Evolutionary conservation across 768 basidiomycete genomes (phyloP).

Genomic region (Lactifluus piperatus): DNA sequence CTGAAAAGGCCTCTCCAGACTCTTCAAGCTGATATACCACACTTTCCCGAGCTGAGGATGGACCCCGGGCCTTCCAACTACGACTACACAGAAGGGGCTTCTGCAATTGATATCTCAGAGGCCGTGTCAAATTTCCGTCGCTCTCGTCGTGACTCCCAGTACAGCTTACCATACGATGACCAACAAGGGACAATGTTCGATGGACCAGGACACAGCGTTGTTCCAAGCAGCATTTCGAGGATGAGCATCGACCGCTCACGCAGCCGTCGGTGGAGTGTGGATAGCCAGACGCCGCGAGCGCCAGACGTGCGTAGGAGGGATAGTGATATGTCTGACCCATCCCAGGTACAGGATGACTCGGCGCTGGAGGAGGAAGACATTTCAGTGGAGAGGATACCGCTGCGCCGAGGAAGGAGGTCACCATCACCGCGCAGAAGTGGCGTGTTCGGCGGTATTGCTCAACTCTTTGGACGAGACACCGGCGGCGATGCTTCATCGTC

Average conservation of each 20-base stretch:
- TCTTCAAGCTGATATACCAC: background rate
- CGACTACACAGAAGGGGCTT: slow-evolving; percentile 87
- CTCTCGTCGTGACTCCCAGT: slow-evolving; percentile 60
- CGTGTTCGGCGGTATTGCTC: slow-evolving; percentile 58
- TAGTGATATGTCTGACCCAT: slow-evolving; percentile 4
- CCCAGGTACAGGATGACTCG: slow-evolving; percentile 7
- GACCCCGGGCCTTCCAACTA: slow-evolving; percentile 20
- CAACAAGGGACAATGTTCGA: slow-evolving; percentile 66
- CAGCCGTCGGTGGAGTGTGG: slow-evolving; percentile 41
- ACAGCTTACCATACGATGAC: slow-evolving; percentile 50
- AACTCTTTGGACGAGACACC: slow-evolving; percentile 43
- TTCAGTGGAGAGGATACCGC: slow-evolving; percentile 1
- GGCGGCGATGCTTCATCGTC: slow-evolving; percentile 30
- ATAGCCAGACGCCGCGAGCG: slow-evolving; percentile 13
- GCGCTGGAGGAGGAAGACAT: slow-evolving; percentile 19
- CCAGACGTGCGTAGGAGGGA: background rate
- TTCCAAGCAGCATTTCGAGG: slow-evolving; percentile 72
- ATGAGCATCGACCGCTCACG: slow-evolving; percentile 39
- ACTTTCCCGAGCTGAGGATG: background rate
- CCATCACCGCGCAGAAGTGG: slow-evolving; percentile 28
- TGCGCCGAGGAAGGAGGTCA: slow-evolving; percentile 19
- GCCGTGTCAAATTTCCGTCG: slow-evolving; percentile 45
- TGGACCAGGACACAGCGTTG: slow-evolving; percentile 52
- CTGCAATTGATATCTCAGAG: slow-evolving; percentile 59
- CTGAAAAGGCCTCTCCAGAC: background rate